phyloP scores from a whole-genome alignment of 257 asterid genomes.

The Linaria vulgaris region DNA sequence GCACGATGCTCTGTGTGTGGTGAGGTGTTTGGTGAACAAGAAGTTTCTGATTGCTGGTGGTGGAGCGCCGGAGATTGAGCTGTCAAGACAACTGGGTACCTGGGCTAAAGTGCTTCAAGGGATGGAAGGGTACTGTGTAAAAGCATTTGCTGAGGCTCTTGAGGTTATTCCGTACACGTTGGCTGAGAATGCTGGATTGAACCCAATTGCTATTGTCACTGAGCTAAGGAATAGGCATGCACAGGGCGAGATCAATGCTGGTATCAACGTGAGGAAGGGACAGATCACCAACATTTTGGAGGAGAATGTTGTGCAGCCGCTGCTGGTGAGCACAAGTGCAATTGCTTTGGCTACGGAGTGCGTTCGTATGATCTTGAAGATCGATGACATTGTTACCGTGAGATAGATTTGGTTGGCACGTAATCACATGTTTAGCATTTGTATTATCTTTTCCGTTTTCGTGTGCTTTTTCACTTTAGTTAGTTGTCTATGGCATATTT shows the following conservation, averaged over 20 bases:
- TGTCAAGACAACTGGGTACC: slow-evolving; percentile 91
- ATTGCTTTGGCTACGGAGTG: slow-evolving; percentile 87
- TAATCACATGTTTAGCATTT: slow-evolving; percentile 17
- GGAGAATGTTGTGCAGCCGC: slow-evolving; percentile 97
- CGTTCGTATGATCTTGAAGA: slow-evolving; percentile 98
- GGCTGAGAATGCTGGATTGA: slow-evolving; percentile 98
- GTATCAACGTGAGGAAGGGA: slow-evolving; percentile 99
- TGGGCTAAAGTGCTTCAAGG: slow-evolving; percentile 98
- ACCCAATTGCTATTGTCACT: slow-evolving; percentile 92
- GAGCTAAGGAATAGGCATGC: slow-evolving; percentile 98
- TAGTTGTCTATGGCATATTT: slow-evolving; percentile 24
- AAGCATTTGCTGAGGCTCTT: slow-evolving; percentile 90
- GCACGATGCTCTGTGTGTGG: slow-evolving; percentile 97
- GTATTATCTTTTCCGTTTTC: slow-evolving; percentile 20
- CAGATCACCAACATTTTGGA: slow-evolving; percentile 95
- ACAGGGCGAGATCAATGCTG: slow-evolving; percentile 91
- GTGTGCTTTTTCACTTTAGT: slow-evolving; percentile 28
- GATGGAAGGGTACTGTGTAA: slow-evolving; percentile 95
- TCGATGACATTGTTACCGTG: slow-evolving; percentile 96
- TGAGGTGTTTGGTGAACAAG: slow-evolving; percentile 95
- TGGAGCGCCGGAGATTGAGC: slow-evolving; percentile 99
- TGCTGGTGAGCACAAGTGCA: slow-evolving; percentile 97
- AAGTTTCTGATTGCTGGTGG: slow-evolving; percentile 98
- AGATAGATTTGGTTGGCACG: slow-evolving; percentile 53
- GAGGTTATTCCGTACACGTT: slow-evolving; percentile 96